Percentiles rank a stretch among this genome's conserved stretches.
These are phyloP conservation scores for Pestalotiopsis sp. DNA, from an alignment of 2,329 filamentous ascomycete genomes.

Conservation along the genomic window DNA sequence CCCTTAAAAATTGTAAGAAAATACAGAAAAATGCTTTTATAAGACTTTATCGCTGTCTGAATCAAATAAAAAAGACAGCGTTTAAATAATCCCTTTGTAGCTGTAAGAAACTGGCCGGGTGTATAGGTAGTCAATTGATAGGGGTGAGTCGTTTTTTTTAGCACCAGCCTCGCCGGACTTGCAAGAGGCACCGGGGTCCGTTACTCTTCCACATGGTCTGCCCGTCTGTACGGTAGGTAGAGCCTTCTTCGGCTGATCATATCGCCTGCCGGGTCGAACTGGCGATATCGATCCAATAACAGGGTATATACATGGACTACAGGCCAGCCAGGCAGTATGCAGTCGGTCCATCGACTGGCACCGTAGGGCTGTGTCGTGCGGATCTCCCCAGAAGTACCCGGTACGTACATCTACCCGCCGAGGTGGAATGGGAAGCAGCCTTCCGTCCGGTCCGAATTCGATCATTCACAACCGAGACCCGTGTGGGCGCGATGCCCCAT, in stretches of 20 bases:
- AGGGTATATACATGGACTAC: neutral
- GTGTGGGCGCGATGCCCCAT: neutral
- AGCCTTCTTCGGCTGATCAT: constrained; percentile 1
- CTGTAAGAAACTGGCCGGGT: no score
- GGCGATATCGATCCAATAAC: constrained; percentile 4
- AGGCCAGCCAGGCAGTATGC: no score
- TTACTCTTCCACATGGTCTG: neutral
- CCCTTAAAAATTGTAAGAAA: no score
- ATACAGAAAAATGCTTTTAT: no score
- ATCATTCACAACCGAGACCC: neutral
- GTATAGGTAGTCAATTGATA: no score
- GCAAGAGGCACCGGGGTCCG: neutral
- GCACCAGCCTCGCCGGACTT: no score
- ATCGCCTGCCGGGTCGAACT: neutral
- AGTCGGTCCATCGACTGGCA: neutral
- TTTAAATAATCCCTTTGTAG: no score
- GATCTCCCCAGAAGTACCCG: constrained; percentile 2
- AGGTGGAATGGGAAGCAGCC: neutral
- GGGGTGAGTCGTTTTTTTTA: no score
- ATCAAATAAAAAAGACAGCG: no score
- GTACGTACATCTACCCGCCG: constrained; percentile 8
- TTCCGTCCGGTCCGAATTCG: neutral
- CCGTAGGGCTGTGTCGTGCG: constrained; percentile 8
- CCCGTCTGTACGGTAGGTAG: no score
- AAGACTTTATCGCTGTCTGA: no score